Evolutionary conservation across 345 rosid species (phyloP), one percentile per base, ranked within the genome.

Genomic region (Arabis hirsuta): DNA sequence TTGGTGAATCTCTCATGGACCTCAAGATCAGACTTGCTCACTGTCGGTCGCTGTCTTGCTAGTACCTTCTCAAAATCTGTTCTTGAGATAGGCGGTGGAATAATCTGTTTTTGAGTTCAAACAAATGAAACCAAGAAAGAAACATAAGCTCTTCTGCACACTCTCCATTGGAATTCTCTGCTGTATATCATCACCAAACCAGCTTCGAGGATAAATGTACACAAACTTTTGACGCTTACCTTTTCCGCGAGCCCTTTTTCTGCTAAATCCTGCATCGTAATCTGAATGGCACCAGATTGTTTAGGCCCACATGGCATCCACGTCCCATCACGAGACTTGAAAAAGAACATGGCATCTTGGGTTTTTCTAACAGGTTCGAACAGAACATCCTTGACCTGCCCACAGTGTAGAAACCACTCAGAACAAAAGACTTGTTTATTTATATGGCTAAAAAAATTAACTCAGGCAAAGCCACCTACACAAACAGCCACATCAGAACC

Each of bases 291-390:
- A 69, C 92, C 92, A 13, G 53, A 74, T 59, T 88, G 89, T 81
- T 83, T 90, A 43, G 92, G 91, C 72, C 91, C 98, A 76, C 96
- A 92, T 10, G 96, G 98, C 12, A 88, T 80, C 90, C 86, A 90
- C 84, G 79, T 74, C 55, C 67, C 91, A 79, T 82, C 72, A 38
- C 87, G 12, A 24, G 85, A 72, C 74, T 88, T 82, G 57, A 73
- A 59, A 55, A 92, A 90, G 74, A 60, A 92, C 92, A 86, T 86
- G 52, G 98, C 98, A 80, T 92, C 96, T 68, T 85, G 92, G 10
- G 96, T 89, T 80, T 92, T 88, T 46, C 98, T 90, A 57, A 92
- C 98, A 36, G 98, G 92, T 78, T 92, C 96, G 74, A 92, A 92
- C 44, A 92, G 85, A 48, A 90, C 98, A 80, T 90, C 98, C 78